These are phyloP conservation scores for Saprolegnia diclina DNA, from an alignment of 352 stramenopile species.

Conservation along the genomic window DNA sequence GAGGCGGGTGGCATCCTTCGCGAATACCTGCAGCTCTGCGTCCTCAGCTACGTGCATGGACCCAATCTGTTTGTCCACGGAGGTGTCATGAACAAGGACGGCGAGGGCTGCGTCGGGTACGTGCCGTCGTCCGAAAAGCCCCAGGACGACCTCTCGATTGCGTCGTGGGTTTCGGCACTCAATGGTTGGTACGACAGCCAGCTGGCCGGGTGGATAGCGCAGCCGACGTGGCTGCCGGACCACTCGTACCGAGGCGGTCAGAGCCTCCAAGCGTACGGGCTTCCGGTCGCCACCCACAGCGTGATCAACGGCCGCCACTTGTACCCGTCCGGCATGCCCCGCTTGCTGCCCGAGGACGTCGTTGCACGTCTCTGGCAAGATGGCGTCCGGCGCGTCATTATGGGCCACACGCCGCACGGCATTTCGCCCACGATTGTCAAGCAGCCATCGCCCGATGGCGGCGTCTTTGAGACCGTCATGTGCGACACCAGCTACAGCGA, in stretches of 20 bases:
- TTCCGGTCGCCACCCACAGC: slow-evolving; percentile 50
- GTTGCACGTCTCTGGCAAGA: slow-evolving; percentile 51
- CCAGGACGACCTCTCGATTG: slow-evolving; percentile 29
- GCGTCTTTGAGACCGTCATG: slow-evolving; percentile 81
- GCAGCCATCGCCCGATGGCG: slow-evolving; percentile 32
- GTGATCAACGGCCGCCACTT: slow-evolving; percentile 72
- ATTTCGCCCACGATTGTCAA: slow-evolving; percentile 86
- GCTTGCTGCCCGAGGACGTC: slow-evolving; percentile 38
- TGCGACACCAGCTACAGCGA: slow-evolving; percentile 92
- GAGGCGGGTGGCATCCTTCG: slow-evolving; percentile 62
- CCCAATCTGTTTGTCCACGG: slow-evolving; percentile 92
- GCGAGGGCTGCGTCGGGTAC: slow-evolving; percentile 53
- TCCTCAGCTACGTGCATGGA: slow-evolving; percentile 70
- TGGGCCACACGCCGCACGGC: slow-evolving; percentile 90
- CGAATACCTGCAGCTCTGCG: slow-evolving; percentile 78
- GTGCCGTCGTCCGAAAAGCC: slow-evolving; percentile 49
- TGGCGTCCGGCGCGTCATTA: slow-evolving; percentile 79
- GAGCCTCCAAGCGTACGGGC: slow-evolving; percentile 63
- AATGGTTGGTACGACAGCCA: slow-evolving; percentile 79
- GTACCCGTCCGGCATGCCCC: slow-evolving; percentile 72
- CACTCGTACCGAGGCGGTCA: slow-evolving; percentile 49
- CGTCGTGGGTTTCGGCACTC: slow-evolving; percentile 49
- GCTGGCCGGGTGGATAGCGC: slow-evolving; percentile 66
- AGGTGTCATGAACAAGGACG: slow-evolving; percentile 60
- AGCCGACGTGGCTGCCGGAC: slow-evolving; percentile 71